phyloP scores from a whole-genome alignment of 768 basidiomycete genomes.

The Cubamyces sp. region DNA sequence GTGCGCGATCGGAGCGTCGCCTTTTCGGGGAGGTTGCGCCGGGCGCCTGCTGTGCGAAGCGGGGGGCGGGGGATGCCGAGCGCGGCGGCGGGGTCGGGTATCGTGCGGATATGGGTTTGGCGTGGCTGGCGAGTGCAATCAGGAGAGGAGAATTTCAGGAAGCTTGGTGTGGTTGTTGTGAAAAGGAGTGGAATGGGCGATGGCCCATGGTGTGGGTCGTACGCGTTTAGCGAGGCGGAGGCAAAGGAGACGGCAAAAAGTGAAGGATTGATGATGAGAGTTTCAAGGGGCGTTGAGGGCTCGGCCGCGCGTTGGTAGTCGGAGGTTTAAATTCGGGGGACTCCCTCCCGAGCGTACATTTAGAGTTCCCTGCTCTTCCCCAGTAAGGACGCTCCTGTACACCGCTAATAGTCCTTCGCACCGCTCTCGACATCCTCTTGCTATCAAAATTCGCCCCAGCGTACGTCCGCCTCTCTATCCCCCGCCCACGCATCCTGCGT shows the following conservation, averaged over 20 bases:
- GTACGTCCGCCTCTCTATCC: slow-evolving; percentile 25
- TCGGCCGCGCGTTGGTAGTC: slow-evolving; percentile 28
- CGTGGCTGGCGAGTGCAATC: neutral
- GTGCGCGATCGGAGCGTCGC: slow-evolving; percentile 15
- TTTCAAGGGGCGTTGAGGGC: slow-evolving; percentile 33
- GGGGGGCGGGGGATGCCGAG: neutral
- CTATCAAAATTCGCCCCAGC: slow-evolving; percentile 34
- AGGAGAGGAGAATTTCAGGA: neutral
- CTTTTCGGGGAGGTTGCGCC: slow-evolving; percentile 20
- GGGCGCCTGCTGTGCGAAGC: slow-evolving; percentile 7
- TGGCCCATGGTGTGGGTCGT: too few relatives aligned
- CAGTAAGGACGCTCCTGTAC: slow-evolving; percentile 36
- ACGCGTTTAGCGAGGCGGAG: slow-evolving; percentile 15
- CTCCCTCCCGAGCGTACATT: slow-evolving; percentile 30
- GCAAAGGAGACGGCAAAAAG: slow-evolving; percentile 22
- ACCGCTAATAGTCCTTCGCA: slow-evolving; percentile 36
- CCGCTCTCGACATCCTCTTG: slow-evolving; percentile 32
- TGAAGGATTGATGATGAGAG: slow-evolving; percentile 21
- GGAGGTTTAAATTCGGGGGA: slow-evolving; percentile 36
- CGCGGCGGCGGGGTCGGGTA: neutral
- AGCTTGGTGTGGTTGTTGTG: neutral
- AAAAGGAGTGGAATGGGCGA: neutral
- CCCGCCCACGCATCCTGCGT: neutral
- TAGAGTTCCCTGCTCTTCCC: slow-evolving; percentile 31
- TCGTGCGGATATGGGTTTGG: neutral